Evolutionary conservation across 495 filamentous ascomycete species (phyloP).

Genomic region (Elasticomyces elasticus): DNA sequence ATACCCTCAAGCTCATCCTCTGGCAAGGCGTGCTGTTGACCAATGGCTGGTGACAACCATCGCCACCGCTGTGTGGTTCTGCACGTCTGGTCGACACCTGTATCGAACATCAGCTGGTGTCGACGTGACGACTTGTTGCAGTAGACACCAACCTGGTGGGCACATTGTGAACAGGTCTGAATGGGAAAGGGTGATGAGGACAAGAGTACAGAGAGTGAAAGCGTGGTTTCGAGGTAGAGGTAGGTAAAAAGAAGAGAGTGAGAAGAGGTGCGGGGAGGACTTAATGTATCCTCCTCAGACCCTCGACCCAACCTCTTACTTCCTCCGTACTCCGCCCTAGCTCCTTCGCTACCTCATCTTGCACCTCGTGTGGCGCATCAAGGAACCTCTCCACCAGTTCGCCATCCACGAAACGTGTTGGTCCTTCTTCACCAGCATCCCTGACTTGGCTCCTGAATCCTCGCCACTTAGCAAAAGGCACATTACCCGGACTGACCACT

Average conservation of each 20-base stretch:
- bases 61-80: not conserved
- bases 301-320: constrained; percentile 56
- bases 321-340: constrained; percentile 41
- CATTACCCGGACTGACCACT: constrained; percentile 55
- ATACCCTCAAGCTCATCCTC: too few species aligned
- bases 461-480: constrained; percentile 68
- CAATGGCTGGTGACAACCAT: not conserved
- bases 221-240: not conserved
- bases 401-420: constrained; percentile 83
- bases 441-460: constrained; percentile 63
- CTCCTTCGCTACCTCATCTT: constrained; percentile 51
- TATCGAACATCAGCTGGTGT: too few species aligned
- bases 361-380: constrained; percentile 50
- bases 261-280: not conserved
- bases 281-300: constrained; percentile 45
- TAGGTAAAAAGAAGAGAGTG: not conserved
- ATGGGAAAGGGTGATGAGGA: not conserved
- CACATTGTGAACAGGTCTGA: not conserved
- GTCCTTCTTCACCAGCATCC: constrained; percentile 51
- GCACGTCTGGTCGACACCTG: constrained; percentile 1
- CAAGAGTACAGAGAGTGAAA: not conserved
- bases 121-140: not conserved
- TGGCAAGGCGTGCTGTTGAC: not conserved
- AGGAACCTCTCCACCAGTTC: constrained; percentile 83
- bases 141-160: too few species aligned